Base-by-base conservation (phyloP, 805 yeast genomes). In the Spathaspora sp. region DNA sequence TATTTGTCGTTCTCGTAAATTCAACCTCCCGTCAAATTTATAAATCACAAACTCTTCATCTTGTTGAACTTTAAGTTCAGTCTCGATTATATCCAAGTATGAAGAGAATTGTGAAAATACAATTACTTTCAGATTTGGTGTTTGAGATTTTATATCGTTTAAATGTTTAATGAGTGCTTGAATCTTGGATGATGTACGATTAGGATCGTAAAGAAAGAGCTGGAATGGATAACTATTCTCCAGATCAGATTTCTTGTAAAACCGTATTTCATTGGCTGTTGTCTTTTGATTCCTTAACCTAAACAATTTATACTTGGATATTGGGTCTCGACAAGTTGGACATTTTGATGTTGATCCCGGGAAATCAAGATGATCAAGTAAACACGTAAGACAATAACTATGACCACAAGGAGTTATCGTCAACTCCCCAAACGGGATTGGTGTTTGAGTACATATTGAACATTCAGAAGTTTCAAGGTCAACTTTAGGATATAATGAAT, bases 51-150 rank as follows among this genome's bases (percentile, higher is more conserved):
- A 78, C 1, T 82, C 83, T 17, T 70, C 70, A 4, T 69, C 68
- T 2, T 62, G 59, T 44, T 67, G 72, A 1, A 65, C 49, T 14
- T 57, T 60, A 3, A 92, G 65, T 56, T 86, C 94, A 17, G 62
- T 64, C 58, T 87, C 86, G 49, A 92, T 80, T 9, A 89, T 70
- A 64, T 90, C 97, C 53, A 92, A 65, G 60, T 83, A 93, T 0
- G 89, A 78, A 0, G 97, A 87, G 60, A 92, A 92, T 59, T 93
- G 97, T 1, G 97, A 90, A 62, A 93, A 93, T 0, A 93, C 92
- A 47, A 93, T 91, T 3, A 87, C 82, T 60, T 87, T 90, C 52
- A 85, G 89, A 14, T 82, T 83, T 0, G 86, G 81, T 8, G 80
- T 74, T 14, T 80, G 81, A 23, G 77, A 80, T 51, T 76, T 77